Percentiles rank a stretch among this genome's conserved stretches.
phyloP scores from a whole-genome alignment of 768 basidiomycete genomes.

The Tephrocybe sp. region DNA sequence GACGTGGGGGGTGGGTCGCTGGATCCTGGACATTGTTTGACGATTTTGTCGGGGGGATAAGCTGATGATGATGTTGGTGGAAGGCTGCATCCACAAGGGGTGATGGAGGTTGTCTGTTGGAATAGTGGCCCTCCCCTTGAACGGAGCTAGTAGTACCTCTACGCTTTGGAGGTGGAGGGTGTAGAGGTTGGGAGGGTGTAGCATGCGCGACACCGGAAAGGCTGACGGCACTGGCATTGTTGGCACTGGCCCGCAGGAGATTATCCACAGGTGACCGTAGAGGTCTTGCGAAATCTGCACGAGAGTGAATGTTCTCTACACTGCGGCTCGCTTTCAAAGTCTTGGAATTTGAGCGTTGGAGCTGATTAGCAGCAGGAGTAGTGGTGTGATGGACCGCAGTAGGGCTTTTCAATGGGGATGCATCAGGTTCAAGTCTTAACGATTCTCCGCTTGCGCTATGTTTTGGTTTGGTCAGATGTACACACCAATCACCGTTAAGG shows the following conservation, averaged over 20 bases:
- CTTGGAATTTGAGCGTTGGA: conserved; percentile 38
- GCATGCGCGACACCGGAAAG: conserved; percentile 22
- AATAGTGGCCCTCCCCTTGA: conserved; percentile 20
- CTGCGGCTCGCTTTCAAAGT: conserved; percentile 66
- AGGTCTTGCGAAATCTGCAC: conserved; percentile 23
- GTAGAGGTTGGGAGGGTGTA: conserved; percentile 2
- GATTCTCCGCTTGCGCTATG: conserved; percentile 10
- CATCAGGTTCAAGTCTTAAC: conserved; percentile 45
- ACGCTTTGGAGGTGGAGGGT: conserved; percentile 19
- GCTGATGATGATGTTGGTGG: conserved; percentile 15
- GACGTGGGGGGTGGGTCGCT: conserved; percentile 31
- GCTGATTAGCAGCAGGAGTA: conserved; percentile 33
- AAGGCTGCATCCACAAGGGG: conserved; percentile 14
- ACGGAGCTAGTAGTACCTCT: conserved; percentile 26
- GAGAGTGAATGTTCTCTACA: conserved; percentile 53
- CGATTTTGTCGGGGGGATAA: conserved; percentile 11
- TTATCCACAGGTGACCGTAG: conserved; percentile 34
- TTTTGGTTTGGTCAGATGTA: conserved; percentile 53
- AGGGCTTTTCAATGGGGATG: conserved; percentile 38
- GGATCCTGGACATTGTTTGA: neutral
- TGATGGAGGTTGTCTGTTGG: conserved; percentile 8
- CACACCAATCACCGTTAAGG: conserved; percentile 84
- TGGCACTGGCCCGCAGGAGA: conserved; percentile 35
- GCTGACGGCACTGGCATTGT: conserved; percentile 41
- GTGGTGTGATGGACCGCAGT: conserved; percentile 22